These are phyloP conservation scores for Candida ipomoeae DNA, from an alignment of 805 yeast species.

Conservation along the genomic window DNA sequence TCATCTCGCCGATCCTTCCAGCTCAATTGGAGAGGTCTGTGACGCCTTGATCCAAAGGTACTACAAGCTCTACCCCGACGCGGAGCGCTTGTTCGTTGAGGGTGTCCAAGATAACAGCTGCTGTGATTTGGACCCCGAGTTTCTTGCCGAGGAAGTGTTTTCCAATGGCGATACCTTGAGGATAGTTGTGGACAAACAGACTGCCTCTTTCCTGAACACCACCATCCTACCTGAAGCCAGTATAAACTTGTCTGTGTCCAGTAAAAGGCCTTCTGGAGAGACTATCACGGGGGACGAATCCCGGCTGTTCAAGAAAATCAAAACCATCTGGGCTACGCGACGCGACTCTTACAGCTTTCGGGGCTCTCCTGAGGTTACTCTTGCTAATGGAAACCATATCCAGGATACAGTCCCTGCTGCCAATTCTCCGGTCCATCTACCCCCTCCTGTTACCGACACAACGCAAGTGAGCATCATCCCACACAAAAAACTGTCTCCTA, in stretches of 20 bases:
- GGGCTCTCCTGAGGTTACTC: slow-evolving; percentile 1
- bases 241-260: slow-evolving; percentile 2
- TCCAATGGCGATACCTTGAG: slow-evolving; percentile 32
- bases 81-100: slow-evolving; percentile 50
- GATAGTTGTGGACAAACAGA: slow-evolving; percentile 29
- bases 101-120: slow-evolving; percentile 61
- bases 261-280: slow-evolving; percentile 2
- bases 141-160: slow-evolving; percentile 60
- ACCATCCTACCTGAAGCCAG: slow-evolving; percentile 7
- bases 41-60: slow-evolving; percentile 54
- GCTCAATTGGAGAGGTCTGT: slow-evolving; percentile 46
- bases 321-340: slow-evolving; percentile 15
- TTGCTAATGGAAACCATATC: neutral
- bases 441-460: slow-evolving; percentile 30
- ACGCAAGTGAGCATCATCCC: slow-evolving; percentile 23
- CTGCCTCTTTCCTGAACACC: slow-evolving; percentile 12
- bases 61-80: slow-evolving; percentile 61
- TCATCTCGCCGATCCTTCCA: slow-evolving; percentile 52
- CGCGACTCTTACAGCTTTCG: slow-evolving; percentile 1
- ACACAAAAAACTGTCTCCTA: slow-evolving; percentile 19
- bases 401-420: slow-evolving; percentile 1
- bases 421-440: slow-evolving; percentile 21
- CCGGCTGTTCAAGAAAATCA: slow-evolving; percentile 8
- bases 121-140: slow-evolving; percentile 81
- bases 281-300: slow-evolving; percentile 1